Evolutionary conservation across 163 green algal genomes (phyloP).

Genomic region (Scenedesmus sp.): DNA sequence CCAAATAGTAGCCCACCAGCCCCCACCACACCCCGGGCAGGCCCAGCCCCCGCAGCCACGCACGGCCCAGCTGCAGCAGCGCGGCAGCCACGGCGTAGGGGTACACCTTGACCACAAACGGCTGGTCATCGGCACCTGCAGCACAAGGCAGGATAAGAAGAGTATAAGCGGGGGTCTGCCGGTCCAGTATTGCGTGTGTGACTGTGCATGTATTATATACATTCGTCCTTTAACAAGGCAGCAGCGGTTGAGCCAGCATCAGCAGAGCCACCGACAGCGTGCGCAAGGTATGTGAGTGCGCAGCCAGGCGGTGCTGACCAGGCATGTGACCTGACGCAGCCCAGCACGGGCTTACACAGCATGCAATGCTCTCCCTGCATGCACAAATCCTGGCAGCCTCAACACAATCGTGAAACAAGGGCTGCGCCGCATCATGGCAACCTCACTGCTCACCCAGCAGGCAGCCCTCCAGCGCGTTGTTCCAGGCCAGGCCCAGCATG

Average conservation of each 20-base stretch:
- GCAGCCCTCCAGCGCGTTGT: conserved; percentile 54
- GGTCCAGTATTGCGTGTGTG: no score
- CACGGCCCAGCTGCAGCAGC: conserved; percentile 16
- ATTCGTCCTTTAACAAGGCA: no score
- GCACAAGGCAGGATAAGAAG: conserved; percentile 5
- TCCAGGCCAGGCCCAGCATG: conserved; percentile 54
- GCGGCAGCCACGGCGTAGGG: conserved; percentile 23
- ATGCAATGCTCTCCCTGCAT: no score
- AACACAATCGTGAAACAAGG: no score
- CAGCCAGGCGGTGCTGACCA: no score
- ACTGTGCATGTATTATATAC: no score
- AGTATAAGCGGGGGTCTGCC: no score
- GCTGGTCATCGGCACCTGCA: conserved; percentile 42
- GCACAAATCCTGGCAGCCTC: no score
- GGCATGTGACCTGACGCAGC: not conserved
- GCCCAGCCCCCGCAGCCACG: not conserved
- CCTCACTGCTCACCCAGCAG: conserved; percentile 2
- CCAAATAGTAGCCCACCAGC: conserved; percentile 52
- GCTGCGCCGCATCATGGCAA: no score
- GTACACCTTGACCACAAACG: conserved; percentile 56
- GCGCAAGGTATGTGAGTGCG: not conserved
- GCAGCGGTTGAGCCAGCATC: not conserved
- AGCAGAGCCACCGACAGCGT: not conserved
- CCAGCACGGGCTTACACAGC: not conserved
- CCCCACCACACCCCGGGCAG: conserved; percentile 55